These are phyloP conservation scores for Zygosaccharomyces kombuchaensis DNA, from an alignment of 805 yeast genomes.

Conservation along the genomic window DNA sequence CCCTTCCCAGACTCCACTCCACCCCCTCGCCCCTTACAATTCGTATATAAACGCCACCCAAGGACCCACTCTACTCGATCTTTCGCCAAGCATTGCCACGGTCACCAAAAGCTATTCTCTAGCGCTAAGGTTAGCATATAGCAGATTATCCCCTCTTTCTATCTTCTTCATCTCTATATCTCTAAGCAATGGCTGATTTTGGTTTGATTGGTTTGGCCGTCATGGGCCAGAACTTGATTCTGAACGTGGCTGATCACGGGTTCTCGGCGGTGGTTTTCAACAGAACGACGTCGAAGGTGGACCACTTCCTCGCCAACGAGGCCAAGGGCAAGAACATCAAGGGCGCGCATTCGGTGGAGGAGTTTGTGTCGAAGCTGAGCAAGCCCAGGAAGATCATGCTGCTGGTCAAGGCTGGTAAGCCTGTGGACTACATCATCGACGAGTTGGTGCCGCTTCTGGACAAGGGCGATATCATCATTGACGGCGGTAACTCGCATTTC, in stretches of 20 bases:
- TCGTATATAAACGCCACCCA: background rate
- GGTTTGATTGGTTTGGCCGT: slow-evolving; percentile 99
- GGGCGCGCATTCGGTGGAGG: slow-evolving; percentile 92
- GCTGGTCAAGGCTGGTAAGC: slow-evolving; percentile 93
- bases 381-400: slow-evolving; percentile 94
- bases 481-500: slow-evolving; percentile 99
- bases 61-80: background rate
- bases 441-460: slow-evolving; percentile 89
- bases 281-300: slow-evolving; percentile 96
- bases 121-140: background rate
- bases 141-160: too few relatives aligned
- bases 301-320: slow-evolving; percentile 86
- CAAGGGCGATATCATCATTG: slow-evolving; percentile 96
- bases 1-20: too few relatives aligned
- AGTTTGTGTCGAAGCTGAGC: slow-evolving; percentile 82
- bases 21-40: background rate
- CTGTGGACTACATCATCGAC: slow-evolving; percentile 88
- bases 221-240: slow-evolving; percentile 97
- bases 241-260: slow-evolving; percentile 98
- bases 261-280: slow-evolving; percentile 97
- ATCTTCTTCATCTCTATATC: too few relatives aligned
- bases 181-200: slow-evolving; percentile 56
- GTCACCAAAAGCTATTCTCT: background rate
- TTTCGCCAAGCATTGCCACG: background rate
- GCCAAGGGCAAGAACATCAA: slow-evolving; percentile 96